Conservation (phyloP, 2,329 filamentous ascomycete genomes). For the Rhynchosporium graminicola region DNA sequence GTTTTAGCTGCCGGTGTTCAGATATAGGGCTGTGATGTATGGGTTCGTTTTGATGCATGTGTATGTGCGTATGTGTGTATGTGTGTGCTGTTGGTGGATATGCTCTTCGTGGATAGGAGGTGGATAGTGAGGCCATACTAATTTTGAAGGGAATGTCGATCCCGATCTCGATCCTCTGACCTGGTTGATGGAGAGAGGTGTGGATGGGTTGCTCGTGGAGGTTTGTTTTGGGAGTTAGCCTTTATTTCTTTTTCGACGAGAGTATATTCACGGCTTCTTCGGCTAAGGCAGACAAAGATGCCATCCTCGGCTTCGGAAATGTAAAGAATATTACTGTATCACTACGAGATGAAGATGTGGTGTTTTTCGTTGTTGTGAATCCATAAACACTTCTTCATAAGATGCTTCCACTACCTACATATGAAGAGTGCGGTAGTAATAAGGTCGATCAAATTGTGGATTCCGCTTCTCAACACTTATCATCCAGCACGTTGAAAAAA, state of each 20-base stretch:
- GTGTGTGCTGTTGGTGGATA: neutral
- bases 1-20: conserved; percentile 18
- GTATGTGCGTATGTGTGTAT: conserved; percentile 1
- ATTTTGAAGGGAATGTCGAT: conserved; percentile 3
- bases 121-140: conserved; percentile 1
- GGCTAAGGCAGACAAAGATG: too few species aligned
- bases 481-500: neutral
- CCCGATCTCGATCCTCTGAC: conserved; percentile 14
- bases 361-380: too few species aligned
- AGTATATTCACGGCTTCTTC: too few species aligned
- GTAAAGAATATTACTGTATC: too few species aligned
- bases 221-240: neutral
- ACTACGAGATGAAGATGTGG: too few species aligned
- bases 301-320: too few species aligned
- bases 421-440: too few species aligned
- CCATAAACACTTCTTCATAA: too few species aligned
- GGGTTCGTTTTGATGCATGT: conserved; percentile 7
- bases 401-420: too few species aligned
- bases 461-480: neutral
- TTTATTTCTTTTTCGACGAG: neutral
- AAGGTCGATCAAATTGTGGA: too few species aligned
- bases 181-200: conserved; percentile 14
- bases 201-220: neutral
- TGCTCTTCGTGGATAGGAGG: neutral
- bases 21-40: conserved; percentile 3